phyloP scores from a whole-genome alignment of 2,329 filamentous ascomycete genomes.

The Cryphonectria parasitica region DNA sequence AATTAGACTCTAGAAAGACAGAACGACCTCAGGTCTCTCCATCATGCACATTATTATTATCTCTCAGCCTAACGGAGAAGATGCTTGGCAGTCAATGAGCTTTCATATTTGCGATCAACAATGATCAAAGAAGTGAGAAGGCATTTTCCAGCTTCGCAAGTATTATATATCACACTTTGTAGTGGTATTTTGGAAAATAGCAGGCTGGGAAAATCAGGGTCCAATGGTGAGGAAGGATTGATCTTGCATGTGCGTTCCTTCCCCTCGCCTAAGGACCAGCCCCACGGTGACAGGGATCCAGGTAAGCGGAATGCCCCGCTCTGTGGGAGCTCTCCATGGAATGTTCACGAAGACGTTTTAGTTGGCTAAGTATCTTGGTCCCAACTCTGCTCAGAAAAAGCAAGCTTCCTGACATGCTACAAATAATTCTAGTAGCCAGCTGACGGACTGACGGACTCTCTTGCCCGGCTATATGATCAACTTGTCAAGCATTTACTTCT shows the following conservation, averaged over 20 bases:
- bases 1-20: neutral
- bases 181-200: neutral
- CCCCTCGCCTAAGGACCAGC: neutral
- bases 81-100: neutral
- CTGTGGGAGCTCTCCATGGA: slow-evolving; percentile 25
- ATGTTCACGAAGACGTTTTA: slow-evolving; percentile 24
- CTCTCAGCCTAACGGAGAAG: neutral
- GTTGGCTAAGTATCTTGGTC: neutral
- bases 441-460: neutral
- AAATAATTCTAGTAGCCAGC: neutral
- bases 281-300: slow-evolving; percentile 18
- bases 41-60: neutral
- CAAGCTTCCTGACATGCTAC: neutral
- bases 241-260: slow-evolving; percentile 6
- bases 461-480: neutral
- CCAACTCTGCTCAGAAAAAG: neutral
- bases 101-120: neutral
- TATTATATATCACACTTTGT: neutral
- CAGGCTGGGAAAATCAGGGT: neutral
- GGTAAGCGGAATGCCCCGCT: slow-evolving; percentile 20
- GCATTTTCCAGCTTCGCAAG: neutral
- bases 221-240: neutral
- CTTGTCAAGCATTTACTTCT: neutral
- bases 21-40: neutral
- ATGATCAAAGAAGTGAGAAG: neutral